Conservation (phyloP, 345 rosid species). For the Boechera retrofracta region DNA sequence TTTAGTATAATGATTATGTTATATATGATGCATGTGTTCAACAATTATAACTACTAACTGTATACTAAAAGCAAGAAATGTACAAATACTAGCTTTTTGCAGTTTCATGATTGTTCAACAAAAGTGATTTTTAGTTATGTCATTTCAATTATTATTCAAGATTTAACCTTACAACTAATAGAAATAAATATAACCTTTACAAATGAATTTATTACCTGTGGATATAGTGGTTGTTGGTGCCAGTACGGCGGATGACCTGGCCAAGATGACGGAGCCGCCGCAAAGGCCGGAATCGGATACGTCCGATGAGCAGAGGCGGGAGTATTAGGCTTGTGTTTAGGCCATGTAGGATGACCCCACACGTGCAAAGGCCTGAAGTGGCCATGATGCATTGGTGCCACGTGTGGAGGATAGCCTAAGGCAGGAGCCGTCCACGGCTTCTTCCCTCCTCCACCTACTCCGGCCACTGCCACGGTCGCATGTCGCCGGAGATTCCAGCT, state of each 20-base stretch:
- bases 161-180: neutral
- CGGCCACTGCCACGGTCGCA: conserved; percentile 54
- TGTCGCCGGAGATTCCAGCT: conserved; percentile 77
- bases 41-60: neutral
- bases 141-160: neutral
- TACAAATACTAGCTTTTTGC: neutral
- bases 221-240: conserved; percentile 56
- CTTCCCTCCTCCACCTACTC: conserved; percentile 52
- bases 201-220: conserved; percentile 37
- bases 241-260: conserved; percentile 63
- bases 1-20: neutral
- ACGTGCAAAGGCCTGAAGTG: conserved; percentile 82
- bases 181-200: neutral
- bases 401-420: conserved; percentile 76
- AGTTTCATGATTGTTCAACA: neutral
- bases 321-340: conserved; percentile 58
- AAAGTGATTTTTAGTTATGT: neutral
- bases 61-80: neutral
- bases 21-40: neutral
- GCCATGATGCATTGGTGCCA: conserved; percentile 51
- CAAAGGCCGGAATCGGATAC: conserved; percentile 38
- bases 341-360: conserved; percentile 98
- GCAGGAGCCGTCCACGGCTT: conserved; percentile 65
- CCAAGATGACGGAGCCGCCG: conserved; percentile 50
- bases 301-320: conserved; percentile 50